Evolutionary conservation across 1,139 yeast genomes (phyloP), one percentile per base, ranked within the genome.

Genomic region (Pichia sp.): DNA sequence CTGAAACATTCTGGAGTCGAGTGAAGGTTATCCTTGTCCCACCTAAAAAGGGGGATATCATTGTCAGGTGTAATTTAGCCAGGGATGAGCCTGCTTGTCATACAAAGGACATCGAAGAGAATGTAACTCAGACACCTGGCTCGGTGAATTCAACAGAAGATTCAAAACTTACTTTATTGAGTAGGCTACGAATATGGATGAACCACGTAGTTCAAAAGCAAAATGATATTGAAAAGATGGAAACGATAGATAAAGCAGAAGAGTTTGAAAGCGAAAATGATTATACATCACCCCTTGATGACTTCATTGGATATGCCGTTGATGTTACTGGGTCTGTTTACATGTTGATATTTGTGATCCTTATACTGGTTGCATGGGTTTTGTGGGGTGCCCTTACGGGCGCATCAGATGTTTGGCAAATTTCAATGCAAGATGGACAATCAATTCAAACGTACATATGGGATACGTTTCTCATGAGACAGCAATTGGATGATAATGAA

Each of bases 401-500:
- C 15, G 63, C 53, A 2, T 53, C 62, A 2, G 49, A 49, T 32
- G 51, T 48, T 31, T 63, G 67, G 67, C 67, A 63, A 44, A 60
- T 63, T 29, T 59, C 58, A 4, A 62, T 63, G 63, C 64, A 61
- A 40, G 67, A 63, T 47, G 66, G 63, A n/a, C 63, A 59, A 41
- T 60, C 67, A 1, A 59, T 63, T 33, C 66, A 60, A 40, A 48
- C 62, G 34, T 62, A 62, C 42, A 41, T 60, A 23, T 62, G 64
- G 60, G 66, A 63, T 40, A 59, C 67, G 0, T 43, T 63, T 13
- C 44, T 63, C 34, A 63, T 59, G 62, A 57, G 67, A 44, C 66
- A 63, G 39, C 67, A 63, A 38, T 41, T 60, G 31, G 56, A 53
- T 35, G 48, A 51, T 16, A 41, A 47, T 27, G 42, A 46, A 18